Evolutionary conservation across 306 rosid species (phyloP).

Genomic region (Medicago lupulina): DNA sequence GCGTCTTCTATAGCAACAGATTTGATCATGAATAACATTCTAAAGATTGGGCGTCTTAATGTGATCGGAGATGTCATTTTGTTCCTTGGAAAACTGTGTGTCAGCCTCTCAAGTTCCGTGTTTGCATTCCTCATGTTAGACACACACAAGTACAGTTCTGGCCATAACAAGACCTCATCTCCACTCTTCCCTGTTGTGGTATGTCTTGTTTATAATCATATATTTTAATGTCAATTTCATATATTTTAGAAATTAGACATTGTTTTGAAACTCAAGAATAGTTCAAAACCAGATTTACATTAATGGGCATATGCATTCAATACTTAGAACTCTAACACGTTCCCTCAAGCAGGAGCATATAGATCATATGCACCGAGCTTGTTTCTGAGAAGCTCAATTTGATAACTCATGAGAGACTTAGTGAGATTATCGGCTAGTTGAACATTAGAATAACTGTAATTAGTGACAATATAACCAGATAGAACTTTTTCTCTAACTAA

Average conservation of each 20-base stretch:
- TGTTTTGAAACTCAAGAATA: slow-evolving; percentile 1
- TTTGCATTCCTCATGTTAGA: slow-evolving; percentile 97
- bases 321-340: not conserved
- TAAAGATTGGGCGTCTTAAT: slow-evolving; percentile 89
- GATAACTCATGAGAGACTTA: not conserved
- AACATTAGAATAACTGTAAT: not conserved
- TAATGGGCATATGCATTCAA: not conserved
- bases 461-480: too few relatives aligned
- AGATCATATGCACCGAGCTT: not conserved
- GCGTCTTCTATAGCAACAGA: slow-evolving; percentile 88
- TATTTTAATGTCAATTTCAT: not conserved
- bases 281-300: slow-evolving; percentile 18
- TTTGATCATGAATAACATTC: slow-evolving; percentile 82
- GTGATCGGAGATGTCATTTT: slow-evolving; percentile 95
- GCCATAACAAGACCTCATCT: slow-evolving; percentile 92
- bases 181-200: slow-evolving; percentile 96
- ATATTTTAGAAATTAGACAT: not conserved
- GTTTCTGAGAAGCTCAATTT: not conserved
- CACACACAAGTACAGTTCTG: slow-evolving; percentile 71
- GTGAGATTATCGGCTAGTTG: not conserved
- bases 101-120: slow-evolving; percentile 86
- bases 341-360: not conserved
- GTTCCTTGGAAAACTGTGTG: slow-evolving; percentile 93
- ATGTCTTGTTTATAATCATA: slow-evolving; percentile 46
- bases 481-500: too few relatives aligned